These are phyloP conservation scores for Yarrowia sp. DNA, from an alignment of 805 yeast species.

Conservation along the genomic window DNA sequence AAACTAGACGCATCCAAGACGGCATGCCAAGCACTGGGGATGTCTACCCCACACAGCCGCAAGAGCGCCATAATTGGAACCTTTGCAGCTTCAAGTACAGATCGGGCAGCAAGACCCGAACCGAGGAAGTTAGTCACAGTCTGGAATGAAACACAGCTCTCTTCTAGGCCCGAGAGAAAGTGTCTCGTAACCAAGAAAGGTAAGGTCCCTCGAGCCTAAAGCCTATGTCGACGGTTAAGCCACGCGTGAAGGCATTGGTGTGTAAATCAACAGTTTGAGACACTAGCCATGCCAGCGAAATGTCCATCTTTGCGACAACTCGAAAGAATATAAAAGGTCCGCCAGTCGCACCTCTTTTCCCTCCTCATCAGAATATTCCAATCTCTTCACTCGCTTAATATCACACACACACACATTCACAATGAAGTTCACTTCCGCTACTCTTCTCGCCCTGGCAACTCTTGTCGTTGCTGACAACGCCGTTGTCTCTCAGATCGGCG, in stretches of 20 bases:
- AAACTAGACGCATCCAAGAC: neutral
- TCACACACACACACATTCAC: constrained; percentile 5
- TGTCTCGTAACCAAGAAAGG: constrained; percentile 21
- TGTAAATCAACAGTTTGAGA: constrained; percentile 5
- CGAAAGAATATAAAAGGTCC: constrained; percentile 5
- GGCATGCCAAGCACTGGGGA: neutral
- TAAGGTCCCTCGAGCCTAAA: neutral
- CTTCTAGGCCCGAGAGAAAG: constrained; percentile 5
- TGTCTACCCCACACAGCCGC: neutral
- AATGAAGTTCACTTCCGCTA: constrained; percentile 14
- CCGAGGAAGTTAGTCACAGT: constrained; percentile 1
- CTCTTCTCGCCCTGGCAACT: constrained; percentile 17
- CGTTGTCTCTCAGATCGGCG: constrained; percentile 7
- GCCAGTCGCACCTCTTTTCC: neutral
- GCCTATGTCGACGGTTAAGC: constrained; percentile 7
- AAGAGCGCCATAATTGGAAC: neutral
- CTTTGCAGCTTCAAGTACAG: neutral
- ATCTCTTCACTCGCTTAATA: constrained; percentile 22
- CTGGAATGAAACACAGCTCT: constrained; percentile 18
- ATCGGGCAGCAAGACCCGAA: neutral
- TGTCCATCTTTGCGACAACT: neutral
- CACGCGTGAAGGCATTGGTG: constrained; percentile 3
- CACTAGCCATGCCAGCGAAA: neutral
- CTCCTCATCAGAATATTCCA: neutral
- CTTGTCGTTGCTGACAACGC: constrained; percentile 20